A percentile compares a stretch with the other conserved stretches of the same genome.
Conservation (phyloP, 768 basidiomycete genomes). For the Trametes villosa region DNA sequence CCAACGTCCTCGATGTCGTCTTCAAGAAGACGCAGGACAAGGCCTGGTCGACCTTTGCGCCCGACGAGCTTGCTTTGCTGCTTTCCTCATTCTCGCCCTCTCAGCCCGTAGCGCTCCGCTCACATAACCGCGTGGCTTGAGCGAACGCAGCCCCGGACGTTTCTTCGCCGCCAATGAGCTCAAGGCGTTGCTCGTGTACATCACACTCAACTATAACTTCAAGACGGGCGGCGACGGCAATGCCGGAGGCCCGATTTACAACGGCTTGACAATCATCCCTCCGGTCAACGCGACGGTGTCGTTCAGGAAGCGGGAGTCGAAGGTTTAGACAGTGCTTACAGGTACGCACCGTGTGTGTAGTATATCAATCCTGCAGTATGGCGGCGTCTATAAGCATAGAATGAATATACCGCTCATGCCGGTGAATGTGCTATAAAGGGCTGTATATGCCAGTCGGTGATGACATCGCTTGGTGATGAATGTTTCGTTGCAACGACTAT, state of each 20-base stretch:
- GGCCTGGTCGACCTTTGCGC: conserved; percentile 44
- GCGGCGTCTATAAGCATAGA: too few relatives aligned
- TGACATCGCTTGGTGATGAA: too few relatives aligned
- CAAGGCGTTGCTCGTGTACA: conserved; percentile 40
- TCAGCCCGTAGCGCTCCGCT: conserved; percentile 46
- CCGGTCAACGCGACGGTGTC: conserved; percentile 25
- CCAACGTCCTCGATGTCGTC: conserved; percentile 36
- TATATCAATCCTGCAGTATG: too few relatives aligned
- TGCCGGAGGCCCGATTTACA: conserved; percentile 26
- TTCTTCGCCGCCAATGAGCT: conserved; percentile 41
- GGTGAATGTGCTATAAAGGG: too few relatives aligned
- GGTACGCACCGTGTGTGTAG: too few relatives aligned
- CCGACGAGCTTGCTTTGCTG: conserved; percentile 60
- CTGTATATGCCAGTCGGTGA: too few relatives aligned
- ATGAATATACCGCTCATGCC: too few relatives aligned
- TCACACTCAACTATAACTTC: conserved; percentile 37
- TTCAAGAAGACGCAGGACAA: conserved; percentile 37
- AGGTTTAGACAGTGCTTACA: too few relatives aligned
- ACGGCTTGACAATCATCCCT: conserved; percentile 24
- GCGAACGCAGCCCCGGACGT: conserved; percentile 42
- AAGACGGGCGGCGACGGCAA: conserved; percentile 27
- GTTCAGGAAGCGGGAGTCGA: conserved; percentile 22
- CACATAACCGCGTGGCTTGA: too few relatives aligned
- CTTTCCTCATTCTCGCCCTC: conserved; percentile 57
- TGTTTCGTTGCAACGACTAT: too few relatives aligned